A percentile compares a stretch with the other conserved stretches of the same genome.
Evolutionary conservation across 768 basidiomycete species (phyloP).

Genomic region (Megacollybia marginata): DNA sequence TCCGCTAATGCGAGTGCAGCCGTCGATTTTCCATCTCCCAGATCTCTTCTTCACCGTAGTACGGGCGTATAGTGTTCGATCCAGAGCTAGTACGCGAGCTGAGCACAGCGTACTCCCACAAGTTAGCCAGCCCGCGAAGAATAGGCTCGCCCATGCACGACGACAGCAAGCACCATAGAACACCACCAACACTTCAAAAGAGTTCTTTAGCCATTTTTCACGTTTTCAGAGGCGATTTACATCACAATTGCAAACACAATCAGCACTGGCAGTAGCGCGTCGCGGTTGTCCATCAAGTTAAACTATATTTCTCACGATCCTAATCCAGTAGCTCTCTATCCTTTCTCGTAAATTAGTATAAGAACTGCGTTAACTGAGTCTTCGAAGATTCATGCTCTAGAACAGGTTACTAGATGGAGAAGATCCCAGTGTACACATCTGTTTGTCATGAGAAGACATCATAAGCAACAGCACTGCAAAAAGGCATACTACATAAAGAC

Average conservation of each 20-base stretch:
- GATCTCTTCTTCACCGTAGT: background rate
- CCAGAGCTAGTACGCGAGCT: background rate
- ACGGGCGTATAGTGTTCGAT: background rate
- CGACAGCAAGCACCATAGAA: background rate
- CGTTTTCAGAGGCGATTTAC: background rate
- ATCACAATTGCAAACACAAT: background rate
- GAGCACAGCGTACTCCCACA: background rate
- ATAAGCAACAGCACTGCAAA: too few relatives aligned
- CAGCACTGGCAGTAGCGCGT: constrained; percentile 16
- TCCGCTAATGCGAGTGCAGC: background rate
- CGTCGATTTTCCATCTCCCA: background rate
- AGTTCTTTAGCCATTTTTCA: background rate
- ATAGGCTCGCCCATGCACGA: background rate
- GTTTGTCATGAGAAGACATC: too few relatives aligned
- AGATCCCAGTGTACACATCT: too few relatives aligned
- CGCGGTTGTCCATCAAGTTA: too few relatives aligned
- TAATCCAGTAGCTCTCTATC: too few relatives aligned
- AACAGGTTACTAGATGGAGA: too few relatives aligned
- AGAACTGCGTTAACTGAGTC: too few relatives aligned
- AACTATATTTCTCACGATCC: too few relatives aligned
- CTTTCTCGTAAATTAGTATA: too few relatives aligned
- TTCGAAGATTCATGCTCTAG: too few relatives aligned
- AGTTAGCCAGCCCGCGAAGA: background rate
- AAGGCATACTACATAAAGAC: too few relatives aligned
- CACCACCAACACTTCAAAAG: background rate